A percentile compares a stretch with the other conserved stretches of the same genome.
phyloP scores from a whole-genome alignment of 495 filamentous ascomycete species.

The Neurospora tetraspora region DNA sequence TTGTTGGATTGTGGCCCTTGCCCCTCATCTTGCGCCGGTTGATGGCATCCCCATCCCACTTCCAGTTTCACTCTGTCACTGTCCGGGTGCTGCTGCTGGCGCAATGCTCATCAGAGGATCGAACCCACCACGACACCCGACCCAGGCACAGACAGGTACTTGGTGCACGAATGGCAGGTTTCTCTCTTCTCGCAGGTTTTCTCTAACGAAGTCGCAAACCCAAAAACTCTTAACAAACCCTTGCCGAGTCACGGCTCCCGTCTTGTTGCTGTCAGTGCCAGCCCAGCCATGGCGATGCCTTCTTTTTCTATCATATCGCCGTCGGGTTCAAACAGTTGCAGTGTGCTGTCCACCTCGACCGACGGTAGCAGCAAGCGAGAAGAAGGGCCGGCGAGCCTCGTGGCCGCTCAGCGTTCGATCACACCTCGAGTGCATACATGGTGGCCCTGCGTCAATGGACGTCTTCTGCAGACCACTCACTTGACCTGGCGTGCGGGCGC shows the following conservation, averaged over 20 bases:
- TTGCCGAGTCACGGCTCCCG: background rate
- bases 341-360: background rate
- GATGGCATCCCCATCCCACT: background rate
- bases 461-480: slow-evolving; percentile 8
- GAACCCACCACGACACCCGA: too few relatives aligned
- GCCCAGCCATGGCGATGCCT: background rate
- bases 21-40: background rate
- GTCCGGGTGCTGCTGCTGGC: background rate
- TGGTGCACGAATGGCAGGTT: background rate
- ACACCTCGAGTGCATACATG: slow-evolving; percentile 16
- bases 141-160: background rate
- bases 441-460: background rate
- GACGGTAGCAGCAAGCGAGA: background rate
- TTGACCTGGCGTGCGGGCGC: slow-evolving; percentile 22
- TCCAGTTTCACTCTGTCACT: background rate
- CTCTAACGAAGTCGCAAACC: background rate
- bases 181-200: background rate
- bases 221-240: background rate
- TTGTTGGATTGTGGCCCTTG: background rate
- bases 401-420: background rate
- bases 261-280: background rate
- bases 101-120: background rate
- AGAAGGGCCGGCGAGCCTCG: background rate
- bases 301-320: background rate
- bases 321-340: background rate